Percentiles rank a stretch among this genome's conserved stretches.
Evolutionary conservation across 352 stramenopile species (phyloP).

Genomic region (Globisporangium recalcitrans): DNA sequence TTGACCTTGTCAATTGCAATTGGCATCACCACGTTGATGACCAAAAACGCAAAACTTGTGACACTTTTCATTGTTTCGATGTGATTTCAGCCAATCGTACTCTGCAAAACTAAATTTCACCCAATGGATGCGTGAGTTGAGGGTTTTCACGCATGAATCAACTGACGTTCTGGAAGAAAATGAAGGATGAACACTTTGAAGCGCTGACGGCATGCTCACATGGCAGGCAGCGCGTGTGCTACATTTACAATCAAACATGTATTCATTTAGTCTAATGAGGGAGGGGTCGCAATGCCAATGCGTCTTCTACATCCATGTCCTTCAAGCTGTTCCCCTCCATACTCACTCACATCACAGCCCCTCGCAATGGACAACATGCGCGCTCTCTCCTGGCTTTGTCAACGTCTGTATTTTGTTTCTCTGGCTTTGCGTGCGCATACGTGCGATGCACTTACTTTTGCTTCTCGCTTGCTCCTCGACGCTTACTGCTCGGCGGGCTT

Average conservation of each 20-base stretch:
- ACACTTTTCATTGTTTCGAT: not conserved
- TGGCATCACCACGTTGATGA: not conserved
- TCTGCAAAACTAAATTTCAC: not conserved
- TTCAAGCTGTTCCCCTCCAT: not conserved
- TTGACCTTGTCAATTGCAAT: not conserved
- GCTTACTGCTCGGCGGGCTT: conserved; percentile 14
- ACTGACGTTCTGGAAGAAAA: conserved; percentile 9
- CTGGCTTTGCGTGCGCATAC: conserved; percentile 15
- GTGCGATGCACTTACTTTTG: not conserved
- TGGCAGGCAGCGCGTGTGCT: not conserved
- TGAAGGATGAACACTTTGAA: not conserved
- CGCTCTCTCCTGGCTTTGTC: not conserved
- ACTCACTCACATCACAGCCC: not conserved
- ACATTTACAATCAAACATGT: not conserved
- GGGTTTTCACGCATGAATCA: not conserved
- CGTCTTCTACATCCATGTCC: not conserved
- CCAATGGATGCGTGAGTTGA: not conserved
- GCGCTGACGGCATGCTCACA: not conserved
- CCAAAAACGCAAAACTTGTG: not conserved
- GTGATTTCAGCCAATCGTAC: conserved; percentile 11
- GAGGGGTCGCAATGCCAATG: not conserved
- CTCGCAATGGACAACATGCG: not conserved
- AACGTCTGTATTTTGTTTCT: not conserved
- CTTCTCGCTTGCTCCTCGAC: not conserved
- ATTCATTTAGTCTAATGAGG: not conserved